These are phyloP conservation scores for Ambrosia trifida DNA, from an alignment of 129 eudicot genomes.

Conservation along the genomic window DNA sequence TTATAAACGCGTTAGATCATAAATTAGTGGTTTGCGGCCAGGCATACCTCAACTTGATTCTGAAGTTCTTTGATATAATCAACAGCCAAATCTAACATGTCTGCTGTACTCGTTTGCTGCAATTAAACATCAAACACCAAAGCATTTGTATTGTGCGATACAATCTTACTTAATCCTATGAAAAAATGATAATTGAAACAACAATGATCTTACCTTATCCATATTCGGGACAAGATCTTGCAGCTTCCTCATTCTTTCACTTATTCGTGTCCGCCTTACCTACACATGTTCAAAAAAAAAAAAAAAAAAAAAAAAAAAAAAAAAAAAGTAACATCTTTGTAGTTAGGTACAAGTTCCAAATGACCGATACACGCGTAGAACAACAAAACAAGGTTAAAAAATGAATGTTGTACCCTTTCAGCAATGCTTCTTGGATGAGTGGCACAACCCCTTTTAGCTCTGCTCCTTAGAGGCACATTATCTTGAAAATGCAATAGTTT, in stretches of 20 bases:
- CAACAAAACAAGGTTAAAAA: neutral
- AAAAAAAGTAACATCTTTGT: conserved; percentile 1
- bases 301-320: neutral
- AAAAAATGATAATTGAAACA: neutral
- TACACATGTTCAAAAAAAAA: conserved; percentile 23
- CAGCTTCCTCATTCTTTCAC: conserved; percentile 92
- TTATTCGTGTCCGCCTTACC: conserved; percentile 86
- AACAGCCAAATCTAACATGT: conserved; percentile 94
- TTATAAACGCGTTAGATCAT: neutral
- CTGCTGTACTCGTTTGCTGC: conserved; percentile 96
- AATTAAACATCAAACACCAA: conserved; percentile 17
- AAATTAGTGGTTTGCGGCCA: conserved; percentile 4
- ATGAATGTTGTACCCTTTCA: conserved; percentile 60
- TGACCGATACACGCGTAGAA: neutral
- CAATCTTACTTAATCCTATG: neutral
- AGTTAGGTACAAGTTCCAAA: neutral
- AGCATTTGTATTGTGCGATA: neutral
- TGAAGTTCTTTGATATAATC: conserved; percentile 93
- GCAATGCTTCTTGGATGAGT: conserved; percentile 98
- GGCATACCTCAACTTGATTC: conserved; percentile 60
- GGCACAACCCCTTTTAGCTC: conserved; percentile 95
- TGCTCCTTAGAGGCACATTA: conserved; percentile 54
- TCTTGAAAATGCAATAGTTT: conserved; percentile 52
- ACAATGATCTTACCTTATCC: conserved; percentile 63
- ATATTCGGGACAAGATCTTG: conserved; percentile 98